Base-by-base conservation (phyloP, 2,329 filamentous ascomycete species). In the Ophiocordyceps robertsii region DNA sequence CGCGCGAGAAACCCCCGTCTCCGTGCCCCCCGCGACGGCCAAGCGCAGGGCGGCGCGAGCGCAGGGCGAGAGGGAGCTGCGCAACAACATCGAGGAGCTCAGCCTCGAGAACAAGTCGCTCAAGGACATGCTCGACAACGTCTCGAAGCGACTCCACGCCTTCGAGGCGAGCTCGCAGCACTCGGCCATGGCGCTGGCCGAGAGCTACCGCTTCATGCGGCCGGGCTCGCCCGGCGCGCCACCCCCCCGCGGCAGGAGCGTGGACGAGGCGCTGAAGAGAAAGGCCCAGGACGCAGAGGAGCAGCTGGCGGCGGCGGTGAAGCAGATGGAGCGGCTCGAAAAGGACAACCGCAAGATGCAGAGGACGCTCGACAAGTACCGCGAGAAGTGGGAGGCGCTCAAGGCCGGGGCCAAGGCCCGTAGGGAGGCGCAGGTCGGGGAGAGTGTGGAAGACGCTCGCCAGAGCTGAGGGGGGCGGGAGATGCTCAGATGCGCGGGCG, bases 141-240 rank as follows among this genome's bases (percentile, higher is more conserved):
- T 95, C 31, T 85, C 84, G 47, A 85, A 83, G 52, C 78, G 90
- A 1, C 73, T 98, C n/a, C 84, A 92, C 53, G 83, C 88, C 47
- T 98, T 95, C 65, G 90, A 98, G 62, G 81, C 87, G 33, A 89
- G 86, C 53, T 87, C 88, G 0, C 92, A 96, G 62, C 87, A 82
- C 48, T 89, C 84, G 32, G 85, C 83, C 42, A 76, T 89, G 63
- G 86, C 87, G 3, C 73, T 96, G 30, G 85, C 89, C 13, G 87
- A 95, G 58, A 94, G 86, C 51, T 80, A 79, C 57, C 68, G 77
- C n/a, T 59, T 81, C 6, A 73, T 77, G 62, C 66, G 72, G 13
- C 73, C 75, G 1, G 67, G 68, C 5, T 79, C 75, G 32, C 75
- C 76, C 11, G 41, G 16, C 24, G 30, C 39, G 14, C 2, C 52